Conservation (phyloP, 306 rosid species). For the Clitoria ternatea region DNA sequence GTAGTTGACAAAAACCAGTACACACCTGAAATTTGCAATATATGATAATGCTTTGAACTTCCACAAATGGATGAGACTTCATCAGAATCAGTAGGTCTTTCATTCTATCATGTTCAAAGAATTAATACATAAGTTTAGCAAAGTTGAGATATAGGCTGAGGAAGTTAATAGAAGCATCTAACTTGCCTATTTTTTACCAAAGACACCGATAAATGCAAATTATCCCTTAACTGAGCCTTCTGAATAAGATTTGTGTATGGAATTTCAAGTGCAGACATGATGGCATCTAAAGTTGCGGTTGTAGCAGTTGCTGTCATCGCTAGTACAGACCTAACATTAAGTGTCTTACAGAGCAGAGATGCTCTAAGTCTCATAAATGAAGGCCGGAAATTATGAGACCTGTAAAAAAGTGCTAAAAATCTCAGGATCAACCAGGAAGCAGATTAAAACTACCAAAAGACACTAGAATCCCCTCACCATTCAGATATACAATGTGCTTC, state of each 20-base stretch:
- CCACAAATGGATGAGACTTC: constrained; percentile 67
- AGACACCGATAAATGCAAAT: constrained; percentile 70
- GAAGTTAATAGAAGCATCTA: constrained; percentile 9
- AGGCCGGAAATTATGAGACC: constrained; percentile 97
- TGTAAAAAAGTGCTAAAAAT: constrained; percentile 28
- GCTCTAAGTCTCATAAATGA: constrained; percentile 93
- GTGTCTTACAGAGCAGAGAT: constrained; percentile 60
- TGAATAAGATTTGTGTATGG: constrained; percentile 64
- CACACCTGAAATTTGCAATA: constrained; percentile 96
- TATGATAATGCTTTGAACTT: constrained; percentile 77
- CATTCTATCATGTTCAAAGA: constrained; percentile 42
- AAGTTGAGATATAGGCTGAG: constrained; percentile 2
- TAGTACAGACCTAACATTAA: constrained; percentile 66
- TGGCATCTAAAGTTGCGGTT: constrained; percentile 63
- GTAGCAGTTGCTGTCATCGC: constrained; percentile 99
- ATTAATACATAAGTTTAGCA: constrained; percentile 14
- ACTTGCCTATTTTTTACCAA: constrained; percentile 71
- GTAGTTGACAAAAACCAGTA: constrained; percentile 2
- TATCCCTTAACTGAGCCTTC: constrained; percentile 57
- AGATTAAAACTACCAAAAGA: constrained; percentile 6
- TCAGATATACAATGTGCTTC: constrained; percentile 95
- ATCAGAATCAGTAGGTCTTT: constrained; percentile 74
- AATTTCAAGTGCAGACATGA: constrained; percentile 82
- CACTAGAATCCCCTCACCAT: constrained; percentile 59
- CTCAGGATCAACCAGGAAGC: constrained; percentile 19